Evolutionary conservation across 129 eudicot species (phyloP).

Genomic region (Glebionis coronaria): DNA sequence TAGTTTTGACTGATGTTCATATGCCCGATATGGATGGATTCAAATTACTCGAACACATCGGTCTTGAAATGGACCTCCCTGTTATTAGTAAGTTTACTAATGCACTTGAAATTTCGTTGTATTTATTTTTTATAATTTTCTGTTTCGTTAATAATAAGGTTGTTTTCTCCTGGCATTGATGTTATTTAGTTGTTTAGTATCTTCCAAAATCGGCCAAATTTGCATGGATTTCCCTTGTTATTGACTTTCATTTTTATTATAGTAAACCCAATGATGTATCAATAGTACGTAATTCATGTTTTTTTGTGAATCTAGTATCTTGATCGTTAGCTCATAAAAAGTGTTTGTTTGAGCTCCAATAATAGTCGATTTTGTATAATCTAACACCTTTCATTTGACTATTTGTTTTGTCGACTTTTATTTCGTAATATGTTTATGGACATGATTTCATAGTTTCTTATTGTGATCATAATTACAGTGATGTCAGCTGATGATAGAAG

Average conservation of each 20-base stretch:
- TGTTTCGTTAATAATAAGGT: too few relatives aligned
- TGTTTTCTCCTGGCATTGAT: neutral
- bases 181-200: neutral
- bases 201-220: neutral
- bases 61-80: slow-evolving; percentile 95
- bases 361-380: neutral
- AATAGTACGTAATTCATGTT: neutral
- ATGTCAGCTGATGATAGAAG: slow-evolving; percentile 97
- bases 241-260: slow-evolving; percentile 2
- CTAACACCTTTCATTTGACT: neutral
- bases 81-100: slow-evolving; percentile 80
- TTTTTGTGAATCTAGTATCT: neutral
- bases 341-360: neutral
- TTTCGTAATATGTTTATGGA: too few relatives aligned
- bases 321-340: neutral
- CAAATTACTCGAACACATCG: slow-evolving; percentile 88
- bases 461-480: slow-evolving; percentile 47
- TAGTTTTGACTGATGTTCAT: slow-evolving; percentile 93
- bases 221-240: neutral
- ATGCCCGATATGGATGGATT: slow-evolving; percentile 99
- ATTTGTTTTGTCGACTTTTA: too few relatives aligned
- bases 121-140: too few relatives aligned
- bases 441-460: neutral
- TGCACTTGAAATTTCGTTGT: neutral
- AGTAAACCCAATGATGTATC: neutral